Evolutionary conservation across 768 basidiomycete species (phyloP), one percentile per base, ranked within the genome.

Genomic region (Asterophora lycoperdoides): DNA sequence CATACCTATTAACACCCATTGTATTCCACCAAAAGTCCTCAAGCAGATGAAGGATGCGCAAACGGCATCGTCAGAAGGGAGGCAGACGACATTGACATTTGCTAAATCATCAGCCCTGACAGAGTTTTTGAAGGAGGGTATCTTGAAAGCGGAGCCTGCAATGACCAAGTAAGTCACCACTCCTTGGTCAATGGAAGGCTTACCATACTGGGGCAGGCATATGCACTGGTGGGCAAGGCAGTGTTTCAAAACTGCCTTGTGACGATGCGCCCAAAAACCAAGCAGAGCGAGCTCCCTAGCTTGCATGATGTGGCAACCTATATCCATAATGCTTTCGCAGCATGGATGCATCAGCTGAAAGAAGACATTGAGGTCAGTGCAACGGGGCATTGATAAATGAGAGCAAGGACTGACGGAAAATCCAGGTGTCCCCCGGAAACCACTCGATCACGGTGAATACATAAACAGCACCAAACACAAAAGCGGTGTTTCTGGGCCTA

Each of bases 271-370:
- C 54, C 51, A 14, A 39, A 44, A 20, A 30, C 54, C 37, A 36
- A 23, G 18, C 13, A 13, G n/a, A 10, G 29, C 4, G 49, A 59
- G 40, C n/a, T 52, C 11, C 54, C 52, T 1, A 46, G 29, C 15
- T 34, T 50, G 5, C 40, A 60, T 40, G 44, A 60, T 41, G 53
- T 59, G 2, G 43, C 39, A 8, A 30, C 34, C 2, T 40, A 58
- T 36, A 41, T 62, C 19, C 55, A 58, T 20, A 62, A 62, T 28
- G 15, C 53, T 26, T 60, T 53, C 37, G 41, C 53, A n/a, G 32
- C 38, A 20, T 48, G 34, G 19, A 28, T 57, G 32, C 23, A 18
- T 15, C 7, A n/a, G 5, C 30, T 54, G 33, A 53, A 54, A 37
- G 3, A 4, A 9, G 44, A 54, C 42, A 19, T 56, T 42, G 11